Evolutionary conservation across 768 basidiomycete species (phyloP).

Genomic region (Lactarius psammicola): DNA sequence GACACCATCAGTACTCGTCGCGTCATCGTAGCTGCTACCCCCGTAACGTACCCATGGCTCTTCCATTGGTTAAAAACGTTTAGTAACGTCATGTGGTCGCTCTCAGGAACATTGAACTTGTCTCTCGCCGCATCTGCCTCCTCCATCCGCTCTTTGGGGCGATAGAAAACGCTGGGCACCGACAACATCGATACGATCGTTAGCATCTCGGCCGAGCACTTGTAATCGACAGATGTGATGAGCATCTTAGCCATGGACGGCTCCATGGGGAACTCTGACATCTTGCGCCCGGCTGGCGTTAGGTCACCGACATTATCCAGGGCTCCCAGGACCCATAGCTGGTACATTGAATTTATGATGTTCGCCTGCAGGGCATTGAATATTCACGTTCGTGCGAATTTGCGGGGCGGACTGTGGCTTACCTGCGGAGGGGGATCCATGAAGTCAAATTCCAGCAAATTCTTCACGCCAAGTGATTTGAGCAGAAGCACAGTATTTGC

Average conservation of each 20-base stretch:
- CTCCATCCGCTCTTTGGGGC: constrained; percentile 96
- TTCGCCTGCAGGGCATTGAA: constrained; percentile 59
- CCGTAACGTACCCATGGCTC: constrained; percentile 72
- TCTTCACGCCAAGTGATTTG: constrained; percentile 96
- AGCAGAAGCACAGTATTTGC: constrained; percentile 94
- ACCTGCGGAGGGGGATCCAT: constrained; percentile 99
- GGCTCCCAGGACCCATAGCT: constrained; percentile 97
- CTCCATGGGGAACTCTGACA: constrained; percentile 99
- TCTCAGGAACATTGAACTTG: constrained; percentile 98
- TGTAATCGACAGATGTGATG: constrained; percentile 90
- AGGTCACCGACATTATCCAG: constrained; percentile 97
- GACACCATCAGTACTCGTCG: constrained; percentile 7
- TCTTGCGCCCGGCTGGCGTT: constrained; percentile 88
- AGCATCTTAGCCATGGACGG: constrained; percentile 99
- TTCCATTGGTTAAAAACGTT: constrained; percentile 99
- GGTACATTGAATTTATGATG: constrained; percentile 99
- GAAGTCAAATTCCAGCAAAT: constrained; percentile 96
- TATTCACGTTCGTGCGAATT: background rate
- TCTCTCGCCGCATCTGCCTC: constrained; percentile 97
- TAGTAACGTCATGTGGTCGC: constrained; percentile 91
- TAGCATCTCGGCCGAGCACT: constrained; percentile 92
- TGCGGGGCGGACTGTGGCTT: constrained; percentile 13
- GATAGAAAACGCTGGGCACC: constrained; percentile 96
- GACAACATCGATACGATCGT: constrained; percentile 99
- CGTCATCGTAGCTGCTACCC: background rate